These are phyloP conservation scores for Avena eriantha DNA, from an alignment of 176 grass and related monocot genomes.

Conservation along the genomic window DNA sequence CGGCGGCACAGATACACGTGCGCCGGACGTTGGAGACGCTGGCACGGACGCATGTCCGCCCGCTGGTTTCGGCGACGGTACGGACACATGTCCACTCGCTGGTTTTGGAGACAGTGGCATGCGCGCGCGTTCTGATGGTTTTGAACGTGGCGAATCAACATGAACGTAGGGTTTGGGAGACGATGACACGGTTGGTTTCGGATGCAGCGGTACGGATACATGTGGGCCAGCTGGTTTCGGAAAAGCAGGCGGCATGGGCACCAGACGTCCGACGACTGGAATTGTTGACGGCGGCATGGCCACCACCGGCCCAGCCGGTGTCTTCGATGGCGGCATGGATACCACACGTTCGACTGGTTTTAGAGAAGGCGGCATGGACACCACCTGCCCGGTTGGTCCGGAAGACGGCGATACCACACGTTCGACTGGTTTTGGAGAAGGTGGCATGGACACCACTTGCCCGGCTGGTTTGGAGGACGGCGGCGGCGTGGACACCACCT, in stretches of 20 bases:
- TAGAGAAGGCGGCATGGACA: neutral
- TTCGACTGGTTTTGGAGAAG: neutral
- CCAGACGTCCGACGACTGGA: neutral
- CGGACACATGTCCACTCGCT: too few species aligned
- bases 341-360: neutral
- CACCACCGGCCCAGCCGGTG: neutral
- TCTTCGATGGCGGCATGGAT: neutral
- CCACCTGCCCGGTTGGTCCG: neutral
- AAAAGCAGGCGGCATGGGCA: neutral
- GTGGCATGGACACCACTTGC: neutral
- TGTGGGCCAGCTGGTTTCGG: neutral
- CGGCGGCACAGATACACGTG: too few species aligned
- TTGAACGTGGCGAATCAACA: neutral
- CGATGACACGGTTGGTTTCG: neutral
- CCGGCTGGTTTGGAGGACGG: neutral
- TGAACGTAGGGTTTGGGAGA: neutral
- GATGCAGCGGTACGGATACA: too few species aligned
- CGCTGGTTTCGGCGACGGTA: neutral
- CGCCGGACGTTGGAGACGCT: too few species aligned
- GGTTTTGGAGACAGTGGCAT: neutral
- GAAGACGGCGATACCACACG: neutral
- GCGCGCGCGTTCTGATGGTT: neutral
- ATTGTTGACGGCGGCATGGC: neutral
- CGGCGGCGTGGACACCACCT: neutral
- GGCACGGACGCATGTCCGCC: neutral